phyloP scores from a whole-genome alignment of 495 filamentous ascomycete genomes.

The Hypoxylon rickii region DNA sequence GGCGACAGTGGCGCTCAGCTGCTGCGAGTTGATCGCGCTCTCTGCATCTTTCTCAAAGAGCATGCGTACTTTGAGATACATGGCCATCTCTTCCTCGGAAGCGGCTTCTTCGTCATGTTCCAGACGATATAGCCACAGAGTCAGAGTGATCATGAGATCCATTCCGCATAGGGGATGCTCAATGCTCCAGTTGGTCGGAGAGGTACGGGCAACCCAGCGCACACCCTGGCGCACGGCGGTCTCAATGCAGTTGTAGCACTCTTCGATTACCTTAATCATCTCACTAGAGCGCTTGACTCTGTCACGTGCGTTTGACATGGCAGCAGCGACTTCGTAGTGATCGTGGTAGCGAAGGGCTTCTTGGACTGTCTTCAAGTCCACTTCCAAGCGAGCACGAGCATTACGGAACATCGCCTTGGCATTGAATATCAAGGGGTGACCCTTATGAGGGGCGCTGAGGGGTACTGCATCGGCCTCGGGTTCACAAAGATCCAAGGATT shows the following conservation, averaged over 20 bases:
- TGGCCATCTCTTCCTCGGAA: constrained; percentile 84
- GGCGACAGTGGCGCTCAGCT: constrained; percentile 91
- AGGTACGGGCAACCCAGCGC: constrained; percentile 96
- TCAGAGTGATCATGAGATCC: constrained; percentile 98
- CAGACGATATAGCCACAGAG: constrained; percentile 95
- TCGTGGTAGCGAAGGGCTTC: constrained; percentile 97
- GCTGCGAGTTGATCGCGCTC: constrained; percentile 70
- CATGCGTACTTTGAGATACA: constrained; percentile 94
- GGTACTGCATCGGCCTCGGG: constrained; percentile 88
- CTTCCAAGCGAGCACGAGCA: constrained; percentile 87
- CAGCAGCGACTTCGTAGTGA: constrained; percentile 92
- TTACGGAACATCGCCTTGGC: constrained; percentile 97
- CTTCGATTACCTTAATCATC: constrained; percentile 98
- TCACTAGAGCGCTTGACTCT: constrained; percentile 92
- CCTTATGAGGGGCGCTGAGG: constrained; percentile 92
- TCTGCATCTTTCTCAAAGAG: constrained; percentile 89
- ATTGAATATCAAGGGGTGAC: constrained; percentile 98
- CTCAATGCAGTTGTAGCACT: constrained; percentile 98
- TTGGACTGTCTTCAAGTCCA: constrained; percentile 93
- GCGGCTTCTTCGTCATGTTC: constrained; percentile 98
- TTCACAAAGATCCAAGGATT: constrained; percentile 90
- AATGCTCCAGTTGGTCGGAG: constrained; percentile 98
- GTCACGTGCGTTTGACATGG: constrained; percentile 92
- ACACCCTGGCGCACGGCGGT: constrained; percentile 93
- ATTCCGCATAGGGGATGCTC: constrained; percentile 96